Base-by-base conservation (phyloP, 441 rosid species). In the Hura crepitans region DNA sequence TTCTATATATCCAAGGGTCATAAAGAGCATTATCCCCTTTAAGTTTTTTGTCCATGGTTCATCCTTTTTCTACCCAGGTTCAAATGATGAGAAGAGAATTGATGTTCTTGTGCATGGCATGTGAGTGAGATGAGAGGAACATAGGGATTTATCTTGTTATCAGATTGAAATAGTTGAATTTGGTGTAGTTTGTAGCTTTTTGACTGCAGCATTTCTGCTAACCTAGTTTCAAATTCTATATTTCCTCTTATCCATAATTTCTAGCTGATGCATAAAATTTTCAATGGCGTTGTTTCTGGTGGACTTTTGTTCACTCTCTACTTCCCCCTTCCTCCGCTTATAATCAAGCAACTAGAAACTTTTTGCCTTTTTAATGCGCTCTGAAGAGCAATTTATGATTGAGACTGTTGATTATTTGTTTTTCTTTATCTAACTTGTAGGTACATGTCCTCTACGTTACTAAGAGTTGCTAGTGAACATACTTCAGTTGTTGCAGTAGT, bases 401-500 rank as follows among this genome's bases (percentile, higher is more conserved):
- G 61, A 15, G 35, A 3, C 46, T 20, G 12, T 35, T 30, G n/a
- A 28, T 46, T 23, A 7, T 31, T 49, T 25, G 6, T 14, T 14
- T 27, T 3, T 60, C 17, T 46, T 12, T 27, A 2, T 20, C 42
- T 27, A 35, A 66, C 72, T 55, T 76, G 72, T 47, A 93, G 97
- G 88, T 92, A 81, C 85, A 94, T 94, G 96, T 76, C 97, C 28
- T 85, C 79, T 39, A 72, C 54, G 6, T 77, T 94, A 73, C 84
- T 83, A 27, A 78, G 73, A 67, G 80, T 79, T 75, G 98, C 94
- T 4, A 77, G 85, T 17, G 87, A 88, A 78, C 92, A 90, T 69
- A 72, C 81, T 66, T 83, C 86, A 65, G 96, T 94, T 0, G 97
- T 92, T 46, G 97, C 96, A 37, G 97, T 94, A 33, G 92, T 95